Conservation (phyloP, 1,284 basidiomycete genomes). For the Moesziomyces antarcticus region DNA sequence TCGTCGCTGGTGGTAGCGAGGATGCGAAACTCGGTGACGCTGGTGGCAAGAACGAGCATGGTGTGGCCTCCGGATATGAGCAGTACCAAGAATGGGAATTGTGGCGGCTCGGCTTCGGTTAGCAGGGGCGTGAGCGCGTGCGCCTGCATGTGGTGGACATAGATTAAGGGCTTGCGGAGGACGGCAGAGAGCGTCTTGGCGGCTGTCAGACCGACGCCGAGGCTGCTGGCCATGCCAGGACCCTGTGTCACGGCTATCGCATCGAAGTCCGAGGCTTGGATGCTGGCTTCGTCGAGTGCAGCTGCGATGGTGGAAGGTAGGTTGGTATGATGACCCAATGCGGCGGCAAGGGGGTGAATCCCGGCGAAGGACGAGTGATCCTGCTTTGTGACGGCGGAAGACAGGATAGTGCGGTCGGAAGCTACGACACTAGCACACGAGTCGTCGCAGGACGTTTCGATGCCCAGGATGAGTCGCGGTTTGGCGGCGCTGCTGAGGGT, state of each 20-base stretch:
- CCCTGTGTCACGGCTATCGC: slow-evolving; percentile 65
- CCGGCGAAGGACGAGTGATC: slow-evolving; percentile 60
- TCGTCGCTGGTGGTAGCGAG: slow-evolving; percentile 62
- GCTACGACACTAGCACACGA: slow-evolving; percentile 62
- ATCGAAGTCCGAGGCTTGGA: slow-evolving; percentile 44
- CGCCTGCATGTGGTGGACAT: slow-evolving; percentile 65
- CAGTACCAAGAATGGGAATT: slow-evolving; percentile 62
- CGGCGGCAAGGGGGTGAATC: slow-evolving; percentile 61
- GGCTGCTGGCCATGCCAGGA: slow-evolving; percentile 62
- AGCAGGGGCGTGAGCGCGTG: slow-evolving; percentile 40
- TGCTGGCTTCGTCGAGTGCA: slow-evolving; percentile 39
- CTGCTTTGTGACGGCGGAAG: slow-evolving; percentile 57
- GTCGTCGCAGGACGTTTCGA: slow-evolving; percentile 66
- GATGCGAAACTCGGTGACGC: slow-evolving; percentile 46
- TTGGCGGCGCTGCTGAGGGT: neutral
- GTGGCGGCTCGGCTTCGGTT: slow-evolving; percentile 37
- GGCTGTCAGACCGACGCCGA: slow-evolving; percentile 54
- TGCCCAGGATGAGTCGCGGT: slow-evolving; percentile 53
- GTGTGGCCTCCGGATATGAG: slow-evolving; percentile 66
- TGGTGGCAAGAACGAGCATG: slow-evolving; percentile 55
- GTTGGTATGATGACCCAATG: slow-evolving; percentile 51
- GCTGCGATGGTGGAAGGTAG: slow-evolving; percentile 50
- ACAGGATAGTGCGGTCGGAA: slow-evolving; percentile 52
- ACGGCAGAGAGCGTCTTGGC: slow-evolving; percentile 60
- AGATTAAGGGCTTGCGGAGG: slow-evolving; percentile 56